Base-by-base conservation (phyloP, 331 rosid genomes). In the Arachis monticola region DNA sequence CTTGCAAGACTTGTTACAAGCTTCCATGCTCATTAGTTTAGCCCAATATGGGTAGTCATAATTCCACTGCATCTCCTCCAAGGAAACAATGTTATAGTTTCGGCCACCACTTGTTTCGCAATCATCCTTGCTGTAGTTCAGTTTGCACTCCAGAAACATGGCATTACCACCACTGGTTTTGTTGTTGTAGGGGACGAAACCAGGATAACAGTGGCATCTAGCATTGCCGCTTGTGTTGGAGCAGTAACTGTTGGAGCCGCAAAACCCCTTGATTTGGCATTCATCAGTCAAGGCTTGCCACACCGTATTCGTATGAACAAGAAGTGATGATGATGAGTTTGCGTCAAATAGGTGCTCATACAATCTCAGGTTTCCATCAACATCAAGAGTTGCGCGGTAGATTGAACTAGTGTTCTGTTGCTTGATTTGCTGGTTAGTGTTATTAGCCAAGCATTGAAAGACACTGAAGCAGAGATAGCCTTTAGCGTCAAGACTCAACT, bases 241-340 rank as follows among this genome's bases (percentile, higher is more conserved):
- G 67, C 84, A 83, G 6, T 79, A 83, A 67, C 84, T 83, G 75
- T 83, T 83, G 1, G 73, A 62, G 7, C 87, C 87, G 51, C 84
- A 83, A 17, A 66, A 5, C 5, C 84, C 84, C 38, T 35, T 35
- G 47, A 83, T 32, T 11, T 32, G 53, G 38, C 87, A 80, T 50
- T 6, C 46, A 46, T 50, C 64, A 27, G 30, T 6, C 3, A 60
- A 0, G 50, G 85, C 71, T 17, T 40, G 6, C 47, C 47, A 44
- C 47, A 44, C 3, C 44, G 2, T 40, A 5, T 5, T 2, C 44
- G 5, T 40, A 2, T 5, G 44, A 40, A 5, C 44, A 2, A 40
- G n/a, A n/a, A n/a, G 44, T 40, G n/a, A n/a, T n/a, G n/a, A n/a
- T n/a, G n/a, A n/a, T n/a, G n/a, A n/a, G n/a, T 35, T 35, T 35